phyloP scores from a whole-genome alignment of 2,329 filamentous ascomycete genomes.

The Ceratocystiopsis minuta region DNA sequence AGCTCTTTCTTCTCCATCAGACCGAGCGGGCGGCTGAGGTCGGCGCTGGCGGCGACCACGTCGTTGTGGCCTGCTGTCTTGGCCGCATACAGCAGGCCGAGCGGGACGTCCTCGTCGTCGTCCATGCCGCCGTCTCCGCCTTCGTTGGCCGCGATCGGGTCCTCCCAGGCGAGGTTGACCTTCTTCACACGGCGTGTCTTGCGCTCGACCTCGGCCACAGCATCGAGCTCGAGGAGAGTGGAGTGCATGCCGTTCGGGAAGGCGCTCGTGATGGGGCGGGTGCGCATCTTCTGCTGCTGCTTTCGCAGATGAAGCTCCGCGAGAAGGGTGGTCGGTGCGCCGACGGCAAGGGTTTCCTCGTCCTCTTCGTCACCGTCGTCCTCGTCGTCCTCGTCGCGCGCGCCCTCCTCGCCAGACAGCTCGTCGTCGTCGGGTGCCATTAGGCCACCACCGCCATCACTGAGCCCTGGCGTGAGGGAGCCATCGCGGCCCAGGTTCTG shows the following conservation, averaged over 20 bases:
- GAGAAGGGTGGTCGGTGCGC: slow-evolving; percentile 72
- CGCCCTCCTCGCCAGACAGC: slow-evolving; percentile 18
- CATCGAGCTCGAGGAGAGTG: slow-evolving; percentile 78
- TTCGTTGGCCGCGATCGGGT: slow-evolving; percentile 28
- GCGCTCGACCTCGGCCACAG: slow-evolving; percentile 70
- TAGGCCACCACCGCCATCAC: not conserved
- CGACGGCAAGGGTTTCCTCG: slow-evolving; percentile 33
- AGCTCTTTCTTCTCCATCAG: slow-evolving; percentile 65
- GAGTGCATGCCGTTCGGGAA: slow-evolving; percentile 70
- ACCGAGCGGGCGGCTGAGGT: slow-evolving; percentile 48
- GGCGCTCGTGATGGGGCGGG: slow-evolving; percentile 43
- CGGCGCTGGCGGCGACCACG: slow-evolving; percentile 28
- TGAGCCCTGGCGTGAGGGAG: not conserved
- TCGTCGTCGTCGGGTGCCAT: slow-evolving; percentile 14
- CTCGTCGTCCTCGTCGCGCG: slow-evolving; percentile 22
- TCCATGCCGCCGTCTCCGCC: slow-evolving; percentile 29
- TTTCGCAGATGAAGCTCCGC: slow-evolving; percentile 87
- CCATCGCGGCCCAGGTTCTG: slow-evolving; percentile 3
- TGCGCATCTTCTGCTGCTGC: slow-evolving; percentile 67
- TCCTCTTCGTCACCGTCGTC: slow-evolving; percentile 28
- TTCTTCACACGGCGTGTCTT: slow-evolving; percentile 55
- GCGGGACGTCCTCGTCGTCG: slow-evolving; percentile 77
- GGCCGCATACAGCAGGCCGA: slow-evolving; percentile 59
- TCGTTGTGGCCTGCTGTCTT: slow-evolving; percentile 33
- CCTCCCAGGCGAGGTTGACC: slow-evolving; percentile 84